Base-by-base conservation (phyloP, 129 eudicot genomes). In the Chrysanthemum lavandulifolium region DNA sequence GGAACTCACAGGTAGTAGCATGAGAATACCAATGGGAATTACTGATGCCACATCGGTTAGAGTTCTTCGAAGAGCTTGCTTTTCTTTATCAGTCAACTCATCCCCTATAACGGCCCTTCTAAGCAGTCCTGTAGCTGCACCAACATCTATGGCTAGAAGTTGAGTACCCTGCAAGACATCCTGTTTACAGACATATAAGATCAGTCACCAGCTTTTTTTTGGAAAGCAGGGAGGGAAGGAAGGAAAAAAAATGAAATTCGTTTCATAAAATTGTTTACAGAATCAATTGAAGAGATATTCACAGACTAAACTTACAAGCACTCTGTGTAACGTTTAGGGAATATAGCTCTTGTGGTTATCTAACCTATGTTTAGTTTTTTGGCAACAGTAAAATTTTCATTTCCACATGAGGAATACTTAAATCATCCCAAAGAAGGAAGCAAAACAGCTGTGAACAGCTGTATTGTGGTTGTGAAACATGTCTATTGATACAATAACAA, bases 121-220 rank as follows among this genome's bases (percentile, higher is more conserved):
- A 66, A 95, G 94, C 76, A 91, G 83, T 47, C 91, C 99, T 27
- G 82, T 62, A 54, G 97, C 94, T 64, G 99, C 99, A 76, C 84
- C 96, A 63, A 83, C 87, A 80, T 95, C 99, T 75, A 90, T 88
- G 33, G 97, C 99, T 56, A 95, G 91, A 83, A 95, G 97, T 73
- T 91, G 99, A 57, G 97, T 95, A 63, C 97, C 99, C 88, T 95
- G 97, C 84, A 81, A 79, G 29, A 95, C 96, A 91, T 86, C 96
- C 99, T 95, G 95, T 63, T 65, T 61, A 69, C 48, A 52, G 43
- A 16, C 54, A 10, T 53, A 33, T 25, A 63, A 23, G n/a, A 49
- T 76, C 51, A 60, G 65, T 60, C 36, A 60, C 65, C 43, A 60
- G 43, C 65, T 10, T 25, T 60, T n/a, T n/a, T 1, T 6, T 6